A percentile compares a stretch with the other conserved stretches of the same genome.
phyloP scores from a whole-genome alignment of 257 asterid species.

The Solanum paucissectum region DNA sequence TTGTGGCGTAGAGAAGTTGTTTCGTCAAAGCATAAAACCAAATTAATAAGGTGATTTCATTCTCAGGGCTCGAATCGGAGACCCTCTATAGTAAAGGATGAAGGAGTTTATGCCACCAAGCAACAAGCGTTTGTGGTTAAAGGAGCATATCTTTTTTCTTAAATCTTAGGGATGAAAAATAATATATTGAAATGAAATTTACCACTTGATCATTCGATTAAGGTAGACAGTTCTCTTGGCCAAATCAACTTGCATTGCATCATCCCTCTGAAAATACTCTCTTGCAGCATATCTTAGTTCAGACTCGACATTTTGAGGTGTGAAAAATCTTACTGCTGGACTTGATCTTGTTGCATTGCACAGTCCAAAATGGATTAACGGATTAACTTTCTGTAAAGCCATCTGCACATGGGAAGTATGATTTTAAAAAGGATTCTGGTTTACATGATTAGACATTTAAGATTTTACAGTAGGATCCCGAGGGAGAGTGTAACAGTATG shows the following conservation, averaged over 20 bases:
- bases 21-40: background rate
- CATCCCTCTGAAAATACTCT: constrained; percentile 74
- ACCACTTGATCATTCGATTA: constrained; percentile 65
- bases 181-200: background rate
- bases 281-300: constrained; percentile 60
- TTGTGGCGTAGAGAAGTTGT: background rate
- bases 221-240: constrained; percentile 70
- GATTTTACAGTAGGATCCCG: background rate
- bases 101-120: background rate
- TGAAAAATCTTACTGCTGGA: constrained; percentile 66
- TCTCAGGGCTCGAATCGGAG: background rate
- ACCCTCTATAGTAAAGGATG: background rate
- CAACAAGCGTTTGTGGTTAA: background rate
- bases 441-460: background rate
- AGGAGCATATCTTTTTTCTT: background rate
- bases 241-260: constrained; percentile 66
- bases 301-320: constrained; percentile 47
- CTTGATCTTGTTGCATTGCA: constrained; percentile 83
- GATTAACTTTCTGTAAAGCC: constrained; percentile 48
- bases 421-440: background rate
- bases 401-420: constrained; percentile 32
- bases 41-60: background rate
- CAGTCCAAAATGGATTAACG: constrained; percentile 63
- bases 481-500: background rate
- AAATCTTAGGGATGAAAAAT: background rate